Evolutionary conservation across 345 rosid genomes (phyloP).

Genomic region (Linum tenue): DNA sequence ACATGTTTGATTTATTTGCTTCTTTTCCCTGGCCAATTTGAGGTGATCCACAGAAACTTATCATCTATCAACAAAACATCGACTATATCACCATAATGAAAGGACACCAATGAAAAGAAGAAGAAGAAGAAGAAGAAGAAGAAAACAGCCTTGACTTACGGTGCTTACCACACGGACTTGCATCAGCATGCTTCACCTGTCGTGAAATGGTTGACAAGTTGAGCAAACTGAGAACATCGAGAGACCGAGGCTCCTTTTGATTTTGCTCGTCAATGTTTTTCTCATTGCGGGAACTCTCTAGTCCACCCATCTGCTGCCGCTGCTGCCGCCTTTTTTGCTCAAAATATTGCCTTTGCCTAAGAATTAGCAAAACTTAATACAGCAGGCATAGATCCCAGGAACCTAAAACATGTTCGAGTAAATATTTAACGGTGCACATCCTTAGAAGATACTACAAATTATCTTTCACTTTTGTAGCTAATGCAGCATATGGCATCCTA

Average conservation of each 20-base stretch:
- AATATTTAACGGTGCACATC: background rate
- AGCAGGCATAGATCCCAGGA: background rate
- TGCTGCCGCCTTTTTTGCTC: slow-evolving; percentile 68
- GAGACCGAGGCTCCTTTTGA: slow-evolving; percentile 43
- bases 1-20: too few species aligned
- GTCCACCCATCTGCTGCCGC: slow-evolving; percentile 30
- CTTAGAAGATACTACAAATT: background rate
- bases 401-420: background rate
- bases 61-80: too few species aligned
- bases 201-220: slow-evolving; percentile 39
- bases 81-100: too few species aligned
- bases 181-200: slow-evolving; percentile 24
- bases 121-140: too few species aligned
- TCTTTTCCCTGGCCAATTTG: too few species aligned
- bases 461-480: background rate
- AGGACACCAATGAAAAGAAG: too few species aligned
- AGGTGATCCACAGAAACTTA: too few species aligned
- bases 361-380: slow-evolving; percentile 6
- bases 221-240: slow-evolving; percentile 60
- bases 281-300: slow-evolving; percentile 30
- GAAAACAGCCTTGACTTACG: background rate
- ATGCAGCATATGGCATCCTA: background rate
- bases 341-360: slow-evolving; percentile 80
- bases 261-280: slow-evolving; percentile 12
- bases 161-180: slow-evolving; percentile 29